Conservation (phyloP, 2,329 filamentous ascomycete species). For the Hymenoscyphus albidus region DNA sequence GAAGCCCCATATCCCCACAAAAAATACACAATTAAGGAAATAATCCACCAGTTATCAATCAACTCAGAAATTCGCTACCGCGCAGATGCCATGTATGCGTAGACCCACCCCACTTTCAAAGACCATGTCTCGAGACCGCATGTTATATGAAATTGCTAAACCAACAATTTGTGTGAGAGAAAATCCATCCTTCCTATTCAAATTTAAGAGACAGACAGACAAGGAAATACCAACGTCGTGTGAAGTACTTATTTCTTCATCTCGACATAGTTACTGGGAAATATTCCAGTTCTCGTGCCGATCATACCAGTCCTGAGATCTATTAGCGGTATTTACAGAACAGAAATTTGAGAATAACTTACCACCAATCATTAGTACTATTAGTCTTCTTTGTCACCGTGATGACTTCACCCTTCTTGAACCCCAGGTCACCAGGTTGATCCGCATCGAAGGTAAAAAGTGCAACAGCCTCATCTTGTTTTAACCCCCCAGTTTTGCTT, state of each 20-base stretch:
- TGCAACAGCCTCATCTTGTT: conserved; percentile 80
- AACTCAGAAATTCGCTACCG: neutral
- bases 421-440: conserved; percentile 85
- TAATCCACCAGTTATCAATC: neutral
- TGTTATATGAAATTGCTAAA: neutral
- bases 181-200: neutral
- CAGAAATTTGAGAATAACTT: conserved; percentile 37
- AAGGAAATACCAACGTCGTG: neutral
- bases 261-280: conserved; percentile 78
- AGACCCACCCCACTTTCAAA: neutral
- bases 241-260: conserved; percentile 49
- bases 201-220: neutral
- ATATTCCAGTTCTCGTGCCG: conserved; percentile 81
- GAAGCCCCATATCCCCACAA: neutral
- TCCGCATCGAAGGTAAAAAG: conserved; percentile 93
- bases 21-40: neutral
- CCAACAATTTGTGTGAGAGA: neutral
- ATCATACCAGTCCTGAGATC: conserved; percentile 75
- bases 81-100: neutral
- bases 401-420: conserved; percentile 96
- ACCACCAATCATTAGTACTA: conserved; percentile 94
- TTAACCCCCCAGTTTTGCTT: conserved; percentile 52
- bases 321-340: conserved; percentile 8
- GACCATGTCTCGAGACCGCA: neutral
- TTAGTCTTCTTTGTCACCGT: conserved; percentile 93